Conservation (phyloP, 176 grass and related monocot genomes). For the Canna indica region DNA sequence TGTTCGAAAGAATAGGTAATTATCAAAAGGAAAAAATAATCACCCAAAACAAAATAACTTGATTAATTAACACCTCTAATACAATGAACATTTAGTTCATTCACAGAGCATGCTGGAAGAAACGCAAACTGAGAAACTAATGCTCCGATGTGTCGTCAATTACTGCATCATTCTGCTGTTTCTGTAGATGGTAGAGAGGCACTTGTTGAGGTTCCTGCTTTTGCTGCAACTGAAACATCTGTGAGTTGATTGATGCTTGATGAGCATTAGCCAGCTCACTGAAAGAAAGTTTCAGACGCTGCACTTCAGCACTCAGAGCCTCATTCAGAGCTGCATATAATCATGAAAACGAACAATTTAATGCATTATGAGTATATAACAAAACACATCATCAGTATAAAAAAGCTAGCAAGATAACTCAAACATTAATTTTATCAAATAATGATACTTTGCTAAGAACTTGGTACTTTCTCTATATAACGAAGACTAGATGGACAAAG, state of each 20-base stretch:
- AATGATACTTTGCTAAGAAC: too few species aligned
- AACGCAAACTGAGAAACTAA: too few species aligned
- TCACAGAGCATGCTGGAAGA: too few species aligned
- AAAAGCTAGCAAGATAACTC: too few species aligned
- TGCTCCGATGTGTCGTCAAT: slow-evolving; percentile 34
- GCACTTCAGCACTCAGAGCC: slow-evolving; percentile 71
- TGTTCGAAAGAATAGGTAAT: neutral
- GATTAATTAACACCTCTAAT: too few species aligned
- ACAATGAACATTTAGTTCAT: too few species aligned
- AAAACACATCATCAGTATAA: too few species aligned
- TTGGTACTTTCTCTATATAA: too few species aligned
- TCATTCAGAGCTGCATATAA: slow-evolving; percentile 63
- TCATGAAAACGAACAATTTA: neutral
- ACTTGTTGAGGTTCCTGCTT: slow-evolving; percentile 50
- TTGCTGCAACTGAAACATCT: slow-evolving; percentile 52
- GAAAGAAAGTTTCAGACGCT: slow-evolving; percentile 63
- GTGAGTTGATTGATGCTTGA: slow-evolving; percentile 44
- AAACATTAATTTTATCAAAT: too few species aligned
- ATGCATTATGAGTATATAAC: neutral
- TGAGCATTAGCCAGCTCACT: slow-evolving; percentile 43
- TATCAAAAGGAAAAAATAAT: neutral
- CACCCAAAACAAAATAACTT: too few species aligned
- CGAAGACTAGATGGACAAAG: too few species aligned
- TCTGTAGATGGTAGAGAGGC: slow-evolving; percentile 63
- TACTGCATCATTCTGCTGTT: slow-evolving; percentile 49